Percentiles rank a stretch among this genome's conserved stretches.
phyloP scores from a whole-genome alignment of 305 asterid genomes.

The Solanum hybrid region DNA sequence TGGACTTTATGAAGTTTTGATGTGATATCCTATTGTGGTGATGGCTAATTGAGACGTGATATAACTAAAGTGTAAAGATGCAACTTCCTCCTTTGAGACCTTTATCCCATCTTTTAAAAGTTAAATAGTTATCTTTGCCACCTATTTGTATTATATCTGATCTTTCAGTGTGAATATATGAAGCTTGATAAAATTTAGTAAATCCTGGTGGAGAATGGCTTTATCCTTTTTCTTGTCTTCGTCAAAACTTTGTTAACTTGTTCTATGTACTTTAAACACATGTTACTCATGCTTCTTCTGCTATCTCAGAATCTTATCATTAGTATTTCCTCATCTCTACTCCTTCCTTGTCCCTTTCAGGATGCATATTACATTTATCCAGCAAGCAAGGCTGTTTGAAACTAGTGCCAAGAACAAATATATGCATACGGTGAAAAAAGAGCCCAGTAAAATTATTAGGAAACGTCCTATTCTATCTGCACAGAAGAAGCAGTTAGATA shows the following conservation, averaged over 20 bases:
- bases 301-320: background rate
- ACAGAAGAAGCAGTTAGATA: conserved; percentile 55
- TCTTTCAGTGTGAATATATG: background rate
- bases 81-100: background rate
- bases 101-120: background rate
- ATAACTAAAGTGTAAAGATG: background rate
- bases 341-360: conserved; percentile 27
- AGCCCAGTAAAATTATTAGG: conserved; percentile 26
- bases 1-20: background rate
- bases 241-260: background rate
- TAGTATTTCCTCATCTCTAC: background rate
- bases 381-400: conserved; percentile 39
- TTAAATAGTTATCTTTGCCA: background rate
- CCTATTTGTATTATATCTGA: background rate
- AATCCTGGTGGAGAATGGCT: background rate
- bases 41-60: background rate
- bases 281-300: background rate
- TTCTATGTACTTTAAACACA: background rate
- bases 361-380: conserved; percentile 37
- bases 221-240: background rate
- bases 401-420: conserved; percentile 30
- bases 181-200: background rate
- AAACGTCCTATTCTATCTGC: conserved; percentile 45
- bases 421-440: conserved; percentile 23
- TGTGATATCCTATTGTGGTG: background rate